These are phyloP conservation scores for Talaromyces sp. DNA, from an alignment of 2,329 filamentous ascomycete species.

Conservation along the genomic window DNA sequence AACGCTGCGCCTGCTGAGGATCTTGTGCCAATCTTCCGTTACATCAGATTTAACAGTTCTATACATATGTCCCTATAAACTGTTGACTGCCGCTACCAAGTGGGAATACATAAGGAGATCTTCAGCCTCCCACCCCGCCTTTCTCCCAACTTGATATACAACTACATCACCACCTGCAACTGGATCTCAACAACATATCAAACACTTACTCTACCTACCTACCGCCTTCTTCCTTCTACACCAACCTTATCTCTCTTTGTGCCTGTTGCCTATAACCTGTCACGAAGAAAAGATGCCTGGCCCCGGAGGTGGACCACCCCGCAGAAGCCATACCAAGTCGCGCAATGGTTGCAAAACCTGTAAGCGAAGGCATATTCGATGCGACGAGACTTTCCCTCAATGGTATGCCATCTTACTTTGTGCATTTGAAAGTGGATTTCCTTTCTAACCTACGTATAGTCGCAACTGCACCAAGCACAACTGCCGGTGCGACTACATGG, in stretches of 20 bases:
- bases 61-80: neutral
- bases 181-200: neutral
- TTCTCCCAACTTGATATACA: neutral
- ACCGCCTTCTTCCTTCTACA: neutral
- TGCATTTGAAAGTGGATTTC: neutral
- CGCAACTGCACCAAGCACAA: constrained; percentile 99
- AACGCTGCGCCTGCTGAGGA: neutral
- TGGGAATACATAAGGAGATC: neutral
- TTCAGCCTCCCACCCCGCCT: neutral
- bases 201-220: neutral
- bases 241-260: neutral
- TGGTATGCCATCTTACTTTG: constrained; percentile 57
- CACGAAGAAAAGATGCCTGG: constrained; percentile 66
- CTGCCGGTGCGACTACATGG: constrained; percentile 96
- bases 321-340: constrained; percentile 94
- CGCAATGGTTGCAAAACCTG: constrained; percentile 97
- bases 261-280: neutral
- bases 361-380: constrained; percentile 95
- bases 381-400: constrained; percentile 96
- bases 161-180: neutral
- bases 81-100: neutral
- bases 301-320: constrained; percentile 87
- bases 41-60: neutral
- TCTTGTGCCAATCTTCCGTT: neutral
- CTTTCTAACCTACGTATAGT: constrained; percentile 43